Base-by-base conservation (phyloP, 202 grass and related monocot genomes). In the Cymbopogon flexuosus region DNA sequence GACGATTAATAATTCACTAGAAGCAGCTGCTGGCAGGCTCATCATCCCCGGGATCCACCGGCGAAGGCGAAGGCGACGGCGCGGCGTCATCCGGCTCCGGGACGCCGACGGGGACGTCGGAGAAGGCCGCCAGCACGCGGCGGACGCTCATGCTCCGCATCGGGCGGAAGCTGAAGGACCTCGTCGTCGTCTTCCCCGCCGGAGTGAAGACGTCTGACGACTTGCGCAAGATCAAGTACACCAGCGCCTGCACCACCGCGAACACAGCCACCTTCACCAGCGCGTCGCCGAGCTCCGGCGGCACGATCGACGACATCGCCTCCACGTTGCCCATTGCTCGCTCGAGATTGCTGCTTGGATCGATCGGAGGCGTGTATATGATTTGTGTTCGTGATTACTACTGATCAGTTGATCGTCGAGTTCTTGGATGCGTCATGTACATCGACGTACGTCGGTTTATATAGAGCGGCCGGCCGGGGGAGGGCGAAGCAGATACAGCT, bases 171-270 rank as follows among this genome's bases (percentile, higher is more conserved):
- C 88, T 94, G 34, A 78, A 78, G 6, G 85, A 87, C 70, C 91
- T 35, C 24, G 74, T 39, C 22, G 40, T 0, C 30, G 3, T 34
- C 62, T 41, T 15, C 13, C 2, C 27, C 35, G 65, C 73, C 43
- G 83, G 63, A 5, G 89, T 73, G 86, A 97, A 94, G 76, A 97
- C 19, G 59, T 84, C 88, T 0, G 94, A 97, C 0, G 91, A 92
- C 66, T 91, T 90, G 78, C 85, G 84, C 43, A 97, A 88, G 70
- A 94, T 91, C 10, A 97, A 75, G 83, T 92, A 97, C 8, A 97
- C 91, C 70, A 97, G 88, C 58, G 71, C 89, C 83, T 97, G 94
- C 6, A 97, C 89, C 9, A 94, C 9, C 60, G 68, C 39, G 79
- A 97, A 97, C 51, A 92, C 81, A 16, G 72, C 91, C 67, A 91